Evolutionary conservation across 2,329 filamentous ascomycete genomes (phyloP), one percentile per base, ranked within the genome.

Genomic region (Rugonectria rugulosa): DNA sequence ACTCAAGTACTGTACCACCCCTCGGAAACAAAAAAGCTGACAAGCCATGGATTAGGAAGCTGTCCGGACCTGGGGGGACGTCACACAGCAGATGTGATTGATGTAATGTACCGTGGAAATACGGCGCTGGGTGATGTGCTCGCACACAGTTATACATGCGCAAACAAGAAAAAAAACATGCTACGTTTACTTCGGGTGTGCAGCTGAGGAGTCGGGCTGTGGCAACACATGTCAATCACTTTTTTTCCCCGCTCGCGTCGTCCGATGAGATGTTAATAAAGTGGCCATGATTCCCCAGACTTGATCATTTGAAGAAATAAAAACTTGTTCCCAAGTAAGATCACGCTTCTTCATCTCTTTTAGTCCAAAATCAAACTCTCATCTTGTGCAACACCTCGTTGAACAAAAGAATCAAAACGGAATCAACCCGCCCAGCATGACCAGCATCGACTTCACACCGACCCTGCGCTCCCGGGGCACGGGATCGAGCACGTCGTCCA

Each of bases 1-100:
- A 62, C 58, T n/a, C n/a, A n/a, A n/a, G n/a, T n/a, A n/a, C n/a
- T n/a, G n/a, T n/a, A n/a, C n/a, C n/a, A n/a, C 60, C 55, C 48
- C 38, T 57, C 53, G 45, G 56, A 64, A 57, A 56, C 56, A 56
- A 50, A n/a, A n/a, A 61, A 54, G 63, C 55, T 64, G 64, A 64
- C 59, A 44, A 64, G 58, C 59, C 55, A 58, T 41, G 53, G 56
- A 44, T 15, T 38, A 47, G 51, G 29, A 36, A 34, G 12, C 24
- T 17, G 8, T 32, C 50, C 37, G 50, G 50, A 42, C 20, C 44
- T 34, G 56, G 20, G 10, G 20, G 50, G 48, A 50, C 50, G 64
- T 59, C 26, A 55, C 55, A 53, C 45, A 15, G 36, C 50, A 45
- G 19, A 58, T 59, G 59, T 64, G 56, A 62, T 60, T 55, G 19